Conservation (phyloP, 23 red algal genomes). For the Gracilaria gracilis region DNA sequence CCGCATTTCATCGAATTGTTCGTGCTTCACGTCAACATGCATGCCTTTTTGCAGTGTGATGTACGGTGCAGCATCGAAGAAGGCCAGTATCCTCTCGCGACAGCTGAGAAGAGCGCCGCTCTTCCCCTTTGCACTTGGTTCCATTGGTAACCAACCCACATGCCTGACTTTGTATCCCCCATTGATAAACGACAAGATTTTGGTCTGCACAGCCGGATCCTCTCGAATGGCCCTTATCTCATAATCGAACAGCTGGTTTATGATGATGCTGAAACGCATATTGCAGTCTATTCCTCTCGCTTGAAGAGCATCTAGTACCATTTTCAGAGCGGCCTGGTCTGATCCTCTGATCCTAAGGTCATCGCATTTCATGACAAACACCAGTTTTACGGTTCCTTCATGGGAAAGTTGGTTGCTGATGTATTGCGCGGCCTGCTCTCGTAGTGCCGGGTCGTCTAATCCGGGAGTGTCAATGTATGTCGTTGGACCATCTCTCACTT, state of each 20-base stretch:
- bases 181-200: constrained; percentile 8
- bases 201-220: neutral
- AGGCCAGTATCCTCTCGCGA: constrained; percentile 22
- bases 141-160: constrained; percentile 11
- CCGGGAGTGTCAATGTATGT: constrained; percentile 46
- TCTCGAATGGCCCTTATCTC: neutral
- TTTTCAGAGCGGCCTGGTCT: constrained; percentile 23
- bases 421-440: constrained; percentile 20
- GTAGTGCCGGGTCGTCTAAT: constrained; percentile 19
- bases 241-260: constrained; percentile 24
- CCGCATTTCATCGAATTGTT: neutral
- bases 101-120: constrained; percentile 12
- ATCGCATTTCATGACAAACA: constrained; percentile 46
- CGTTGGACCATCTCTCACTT: constrained; percentile 2
- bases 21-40: neutral
- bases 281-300: constrained; percentile 12
- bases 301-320: constrained; percentile 29
- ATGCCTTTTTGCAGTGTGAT: neutral
- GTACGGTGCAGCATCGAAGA: constrained; percentile 15
- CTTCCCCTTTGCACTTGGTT: constrained; percentile 18
- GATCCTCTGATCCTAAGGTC: constrained; percentile 15
- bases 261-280: constrained; percentile 32
- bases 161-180: constrained; percentile 21
- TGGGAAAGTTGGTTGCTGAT: constrained; percentile 1
- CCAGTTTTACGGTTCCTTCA: constrained; percentile 19